Base-by-base conservation (phyloP, 1,284 basidiomycete genomes). In the Apiotrichum laibachii region DNA sequence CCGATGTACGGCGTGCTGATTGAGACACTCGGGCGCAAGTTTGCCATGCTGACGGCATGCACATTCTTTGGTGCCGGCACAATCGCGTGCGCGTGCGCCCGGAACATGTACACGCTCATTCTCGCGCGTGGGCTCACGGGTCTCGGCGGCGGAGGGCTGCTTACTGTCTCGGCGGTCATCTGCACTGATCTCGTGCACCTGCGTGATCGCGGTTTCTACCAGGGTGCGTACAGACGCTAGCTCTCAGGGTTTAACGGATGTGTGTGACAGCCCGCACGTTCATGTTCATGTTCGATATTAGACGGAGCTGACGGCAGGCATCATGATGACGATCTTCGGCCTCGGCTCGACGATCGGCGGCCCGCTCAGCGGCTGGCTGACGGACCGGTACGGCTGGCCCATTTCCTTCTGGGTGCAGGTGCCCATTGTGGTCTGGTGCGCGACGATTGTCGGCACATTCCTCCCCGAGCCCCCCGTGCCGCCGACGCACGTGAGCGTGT, bases 291-390 rank as follows among this genome's bases (percentile, higher is more conserved):
- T 19, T 8, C 5, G n/a, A 15, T 21, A 18, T 33, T n/a, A n/a
- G 10, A 11, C 12, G 15, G 35, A 1, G 19, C 53, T 61, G 34
- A 61, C 50, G 7, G 34, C 52, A 72, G 71, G 73, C 21, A 64
- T 75, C 45, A 77, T 77, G 74, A 77, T 79, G 78, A 69, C 69
- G 19, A 59, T 77, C 50, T 79, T 79, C 50, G 78, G 76, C 3
- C 46, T 68, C 10, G 77, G 77, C 1, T 67, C 71, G 1, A 71
- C 71, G 53, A 26, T 76, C 11, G 78, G 78, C 18, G 78, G 78
- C 44, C 77, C 78, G 0, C 47, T 74, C 1, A 61, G 72, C 6
- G 78, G 78, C 3, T 70, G 66, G 65, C 55, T 80, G 34, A 67
- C 72, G 8, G 77, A 79, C 63, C 61, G 50, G 16, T 71, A 68